Percentiles rank a stretch among this genome's conserved stretches.
Conservation (phyloP, 345 rosid genomes). For the Syzygium aromaticum region DNA sequence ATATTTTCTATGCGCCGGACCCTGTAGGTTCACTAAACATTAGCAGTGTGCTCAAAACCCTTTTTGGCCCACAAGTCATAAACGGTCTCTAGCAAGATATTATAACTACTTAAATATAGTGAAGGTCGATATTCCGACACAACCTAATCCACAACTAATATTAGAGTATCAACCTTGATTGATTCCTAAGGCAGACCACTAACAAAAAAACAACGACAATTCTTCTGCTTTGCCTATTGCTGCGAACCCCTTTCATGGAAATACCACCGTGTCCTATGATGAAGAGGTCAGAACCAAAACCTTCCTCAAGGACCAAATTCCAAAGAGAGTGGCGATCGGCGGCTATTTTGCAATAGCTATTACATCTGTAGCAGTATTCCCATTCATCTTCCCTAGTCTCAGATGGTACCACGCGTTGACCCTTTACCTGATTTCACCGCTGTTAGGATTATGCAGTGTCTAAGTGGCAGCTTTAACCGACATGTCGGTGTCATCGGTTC, state of each 20-base stretch:
- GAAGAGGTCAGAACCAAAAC: not conserved
- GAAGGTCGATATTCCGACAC: too few relatives aligned
- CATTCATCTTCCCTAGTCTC: not conserved
- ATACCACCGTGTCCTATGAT: not conserved
- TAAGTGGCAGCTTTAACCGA: not conserved
- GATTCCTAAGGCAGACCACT: too few relatives aligned
- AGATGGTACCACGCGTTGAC: not conserved
- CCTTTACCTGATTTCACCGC: not conserved
- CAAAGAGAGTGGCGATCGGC: not conserved
- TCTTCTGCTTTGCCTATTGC: not conserved
- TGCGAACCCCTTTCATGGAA: not conserved
- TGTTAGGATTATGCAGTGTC: not conserved
- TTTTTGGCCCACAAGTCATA: too few relatives aligned
- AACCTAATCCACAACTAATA: too few relatives aligned
- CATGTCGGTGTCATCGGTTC: not conserved
- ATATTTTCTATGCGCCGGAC: too few relatives aligned
- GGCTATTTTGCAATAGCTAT: not conserved
- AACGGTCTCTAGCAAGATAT: too few relatives aligned
- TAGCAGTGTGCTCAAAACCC: too few relatives aligned
- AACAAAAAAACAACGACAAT: not conserved
- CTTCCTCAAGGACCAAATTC: not conserved
- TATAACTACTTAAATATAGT: too few relatives aligned
- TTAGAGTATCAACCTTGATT: too few relatives aligned
- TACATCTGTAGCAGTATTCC: not conserved
- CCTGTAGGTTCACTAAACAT: too few relatives aligned